A percentile compares a stretch with the other conserved stretches of the same genome.
Conservation (phyloP, 2,329 filamentous ascomycete genomes). For the Monilinia vaccinii-corymbosi region DNA sequence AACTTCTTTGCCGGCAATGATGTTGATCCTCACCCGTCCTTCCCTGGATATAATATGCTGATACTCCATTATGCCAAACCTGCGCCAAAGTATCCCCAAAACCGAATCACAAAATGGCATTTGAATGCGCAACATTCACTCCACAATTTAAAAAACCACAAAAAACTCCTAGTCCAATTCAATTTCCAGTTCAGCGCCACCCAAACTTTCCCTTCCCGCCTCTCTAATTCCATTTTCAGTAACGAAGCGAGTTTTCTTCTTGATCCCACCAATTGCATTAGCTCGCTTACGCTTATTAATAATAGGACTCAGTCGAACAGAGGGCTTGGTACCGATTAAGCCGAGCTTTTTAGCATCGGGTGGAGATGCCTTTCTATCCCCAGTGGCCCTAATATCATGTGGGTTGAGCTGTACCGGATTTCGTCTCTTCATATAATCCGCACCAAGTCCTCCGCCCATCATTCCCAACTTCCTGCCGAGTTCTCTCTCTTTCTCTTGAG, state of each 20-base stretch:
- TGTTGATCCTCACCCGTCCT: neutral
- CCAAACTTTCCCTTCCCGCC: slow-evolving; percentile 65
- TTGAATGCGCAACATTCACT: neutral
- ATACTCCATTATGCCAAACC: neutral
- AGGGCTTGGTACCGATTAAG: slow-evolving; percentile 33
- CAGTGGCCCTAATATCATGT: slow-evolving; percentile 5
- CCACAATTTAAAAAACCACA: neutral
- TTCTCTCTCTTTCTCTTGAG: slow-evolving; percentile 63
- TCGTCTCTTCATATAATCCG: slow-evolving; percentile 53
- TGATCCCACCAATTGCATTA: slow-evolving; percentile 31
- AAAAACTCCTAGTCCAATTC: slow-evolving; percentile 4
- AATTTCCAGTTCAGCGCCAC: slow-evolving; percentile 32
- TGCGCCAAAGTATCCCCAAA: neutral
- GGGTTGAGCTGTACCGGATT: slow-evolving; percentile 11
- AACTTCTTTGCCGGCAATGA: neutral
- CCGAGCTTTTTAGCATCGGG: slow-evolving; percentile 39
- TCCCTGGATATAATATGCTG: slow-evolving; percentile 5
- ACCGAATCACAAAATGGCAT: neutral
- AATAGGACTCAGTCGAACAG: slow-evolving; percentile 48
- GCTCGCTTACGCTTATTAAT: slow-evolving; percentile 49
- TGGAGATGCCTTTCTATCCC: slow-evolving; percentile 21
- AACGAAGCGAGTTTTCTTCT: slow-evolving; percentile 72
- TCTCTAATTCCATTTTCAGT: slow-evolving; percentile 70
- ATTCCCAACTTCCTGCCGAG: slow-evolving; percentile 59
- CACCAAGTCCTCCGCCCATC: slow-evolving; percentile 56